These are phyloP conservation scores for Aeminium ludgeri DNA, from an alignment of 495 filamentous ascomycete species.

Conservation along the genomic window DNA sequence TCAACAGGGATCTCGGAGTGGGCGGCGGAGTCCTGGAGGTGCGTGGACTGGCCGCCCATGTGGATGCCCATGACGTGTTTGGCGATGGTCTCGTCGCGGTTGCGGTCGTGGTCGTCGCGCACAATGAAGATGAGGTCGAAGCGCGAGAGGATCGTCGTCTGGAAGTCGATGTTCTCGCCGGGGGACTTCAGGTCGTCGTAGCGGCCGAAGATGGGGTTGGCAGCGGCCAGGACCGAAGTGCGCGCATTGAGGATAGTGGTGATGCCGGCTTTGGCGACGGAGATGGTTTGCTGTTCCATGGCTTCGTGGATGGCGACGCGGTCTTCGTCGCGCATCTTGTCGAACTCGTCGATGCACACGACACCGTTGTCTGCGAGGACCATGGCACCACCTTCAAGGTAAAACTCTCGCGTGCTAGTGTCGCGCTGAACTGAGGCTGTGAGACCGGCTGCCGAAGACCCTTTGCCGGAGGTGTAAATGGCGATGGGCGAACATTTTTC, in stretches of 20 bases:
- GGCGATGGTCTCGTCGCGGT: conserved; percentile 81
- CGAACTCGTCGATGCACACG: conserved; percentile 98
- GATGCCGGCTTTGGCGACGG: conserved; percentile 97
- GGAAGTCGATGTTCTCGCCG: conserved; percentile 98
- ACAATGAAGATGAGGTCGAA: conserved; percentile 99
- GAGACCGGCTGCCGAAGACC: conserved; percentile 93
- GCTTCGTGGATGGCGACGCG: conserved; percentile 98
- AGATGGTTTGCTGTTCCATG: conserved; percentile 99
- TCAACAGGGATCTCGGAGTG: conserved; percentile 82
- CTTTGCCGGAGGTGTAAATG: conserved; percentile 98
- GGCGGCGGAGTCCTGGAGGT: conserved; percentile 27
- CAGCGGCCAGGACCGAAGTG: conserved; percentile 87
- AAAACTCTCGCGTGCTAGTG: conserved; percentile 82
- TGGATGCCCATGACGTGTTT: conserved; percentile 96
- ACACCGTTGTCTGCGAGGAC: conserved; percentile 95
- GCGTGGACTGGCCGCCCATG: conserved; percentile 64
- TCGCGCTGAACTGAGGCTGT: conserved; percentile 96
- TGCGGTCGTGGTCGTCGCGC: conserved; percentile 80
- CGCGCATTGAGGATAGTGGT: conserved; percentile 95
- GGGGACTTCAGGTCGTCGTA: conserved; percentile 97
- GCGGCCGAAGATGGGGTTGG: conserved; percentile 92
- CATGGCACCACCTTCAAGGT: conserved; percentile 97
- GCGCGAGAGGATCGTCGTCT: conserved; percentile 93
- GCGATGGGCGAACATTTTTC: conserved; percentile 93
- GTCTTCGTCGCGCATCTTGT: conserved; percentile 99